Conservation (phyloP, 2,329 filamentous ascomycete genomes). For the Verticillium longisporum region DNA sequence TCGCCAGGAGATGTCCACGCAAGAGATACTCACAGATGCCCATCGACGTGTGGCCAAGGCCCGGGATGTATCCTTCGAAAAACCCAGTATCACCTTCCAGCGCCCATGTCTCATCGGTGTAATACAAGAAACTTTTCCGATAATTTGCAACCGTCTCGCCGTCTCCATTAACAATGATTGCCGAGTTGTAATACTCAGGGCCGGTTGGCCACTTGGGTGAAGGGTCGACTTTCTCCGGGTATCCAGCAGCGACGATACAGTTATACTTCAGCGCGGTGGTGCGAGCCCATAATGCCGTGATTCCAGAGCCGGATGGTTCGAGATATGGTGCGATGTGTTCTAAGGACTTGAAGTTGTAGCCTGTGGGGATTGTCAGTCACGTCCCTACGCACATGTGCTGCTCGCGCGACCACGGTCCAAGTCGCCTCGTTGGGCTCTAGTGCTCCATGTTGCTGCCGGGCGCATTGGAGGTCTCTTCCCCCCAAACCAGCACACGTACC, state of each 20-base stretch:
- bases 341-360: slow-evolving; percentile 72
- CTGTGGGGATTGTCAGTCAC: slow-evolving; percentile 25
- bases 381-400: not conserved
- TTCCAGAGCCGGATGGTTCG: slow-evolving; percentile 58
- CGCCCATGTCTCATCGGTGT: slow-evolving; percentile 53
- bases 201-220: slow-evolving; percentile 39
- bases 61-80: slow-evolving; percentile 29
- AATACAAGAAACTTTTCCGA: slow-evolving; percentile 50
- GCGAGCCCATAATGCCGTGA: slow-evolving; percentile 65
- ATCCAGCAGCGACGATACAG: slow-evolving; percentile 65
- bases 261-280: slow-evolving; percentile 58
- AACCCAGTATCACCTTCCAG: slow-evolving; percentile 43
- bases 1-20: too few relatives aligned
- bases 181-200: slow-evolving; percentile 49
- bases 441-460: not conserved
- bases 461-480: not conserved
- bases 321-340: slow-evolving; percentile 62
- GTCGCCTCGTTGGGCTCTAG: too few relatives aligned
- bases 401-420: not conserved
- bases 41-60: slow-evolving; percentile 39
- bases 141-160: slow-evolving; percentile 58
- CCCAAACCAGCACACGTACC: slow-evolving; percentile 35
- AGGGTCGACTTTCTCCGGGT: slow-evolving; percentile 61
- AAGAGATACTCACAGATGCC: slow-evolving; percentile 39
- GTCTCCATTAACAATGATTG: slow-evolving; percentile 47